Percentiles rank a stretch among this genome's conserved stretches.
phyloP scores from a whole-genome alignment of 2,329 filamentous ascomycete genomes.

The Pezicula carpinea region DNA sequence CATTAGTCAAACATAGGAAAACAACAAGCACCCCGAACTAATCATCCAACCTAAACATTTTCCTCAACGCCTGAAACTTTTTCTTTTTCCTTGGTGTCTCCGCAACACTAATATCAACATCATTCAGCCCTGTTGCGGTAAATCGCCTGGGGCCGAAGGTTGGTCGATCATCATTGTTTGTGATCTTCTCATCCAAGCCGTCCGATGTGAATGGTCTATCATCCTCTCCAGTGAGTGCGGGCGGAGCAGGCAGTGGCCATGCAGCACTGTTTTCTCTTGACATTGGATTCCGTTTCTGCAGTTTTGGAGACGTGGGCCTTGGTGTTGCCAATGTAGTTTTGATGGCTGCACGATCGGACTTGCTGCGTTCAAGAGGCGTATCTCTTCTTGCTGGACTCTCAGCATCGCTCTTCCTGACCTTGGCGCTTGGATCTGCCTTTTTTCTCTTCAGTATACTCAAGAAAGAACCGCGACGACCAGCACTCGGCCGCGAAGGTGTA shows the following conservation, averaged over 20 bases:
- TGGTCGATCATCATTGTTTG: slow-evolving; percentile 12
- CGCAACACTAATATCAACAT: slow-evolving; percentile 11
- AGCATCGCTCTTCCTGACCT: slow-evolving; percentile 47
- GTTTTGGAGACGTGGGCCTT: slow-evolving; percentile 30
- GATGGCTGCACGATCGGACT: slow-evolving; percentile 46
- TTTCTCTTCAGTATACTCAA: slow-evolving; percentile 61
- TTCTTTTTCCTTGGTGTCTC: slow-evolving; percentile 47
- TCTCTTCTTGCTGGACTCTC: slow-evolving; percentile 60
- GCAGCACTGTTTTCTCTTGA: slow-evolving; percentile 34
- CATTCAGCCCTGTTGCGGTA: slow-evolving; percentile 20
- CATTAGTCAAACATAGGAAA: neutral
- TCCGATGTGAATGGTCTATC: slow-evolving; percentile 23
- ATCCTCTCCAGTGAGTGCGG: slow-evolving; percentile 29
- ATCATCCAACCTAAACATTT: slow-evolving; percentile 57
- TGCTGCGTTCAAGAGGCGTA: slow-evolving; percentile 55
- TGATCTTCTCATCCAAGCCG: slow-evolving; percentile 8
- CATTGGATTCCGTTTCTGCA: slow-evolving; percentile 41
- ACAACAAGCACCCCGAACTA: slow-evolving; percentile 23
- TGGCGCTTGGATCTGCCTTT: slow-evolving; percentile 46
- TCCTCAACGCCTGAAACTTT: slow-evolving; percentile 63
- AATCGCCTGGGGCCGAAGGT: slow-evolving; percentile 18
- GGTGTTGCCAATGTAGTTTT: slow-evolving; percentile 28
- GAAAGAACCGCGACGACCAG: slow-evolving; percentile 43
- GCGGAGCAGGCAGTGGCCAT: slow-evolving; percentile 43
- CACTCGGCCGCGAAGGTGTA: slow-evolving; percentile 21